phyloP scores from a whole-genome alignment of 176 grass and related monocot genomes.

The Zoysia japonica region DNA sequence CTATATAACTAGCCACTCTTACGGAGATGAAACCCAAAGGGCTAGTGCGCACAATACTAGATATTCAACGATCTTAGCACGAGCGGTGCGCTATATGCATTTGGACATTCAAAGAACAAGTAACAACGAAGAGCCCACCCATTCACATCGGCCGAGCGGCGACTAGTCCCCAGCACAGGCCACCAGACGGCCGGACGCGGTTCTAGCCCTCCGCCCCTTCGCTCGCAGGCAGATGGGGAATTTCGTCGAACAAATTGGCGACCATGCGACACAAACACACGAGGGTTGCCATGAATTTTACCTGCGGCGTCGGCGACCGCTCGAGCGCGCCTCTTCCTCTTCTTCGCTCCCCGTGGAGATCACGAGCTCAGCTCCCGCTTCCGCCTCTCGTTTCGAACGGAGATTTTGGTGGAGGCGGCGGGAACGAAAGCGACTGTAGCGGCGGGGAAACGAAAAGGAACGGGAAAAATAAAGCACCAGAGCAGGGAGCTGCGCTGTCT shows the following conservation, averaged over 20 bases:
- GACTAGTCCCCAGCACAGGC: not conserved
- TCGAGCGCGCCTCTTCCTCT: not conserved
- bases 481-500: not conserved
- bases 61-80: not conserved
- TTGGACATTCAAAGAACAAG: not conserved
- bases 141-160: not conserved
- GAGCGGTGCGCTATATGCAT: not conserved
- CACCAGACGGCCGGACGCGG: not conserved
- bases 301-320: slow-evolving; percentile 5
- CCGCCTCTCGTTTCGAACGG: slow-evolving; percentile 7
- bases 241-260: slow-evolving; percentile 4
- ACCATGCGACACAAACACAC: not conserved
- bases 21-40: not conserved
- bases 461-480: not conserved
- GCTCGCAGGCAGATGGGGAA: not conserved
- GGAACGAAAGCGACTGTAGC: not conserved
- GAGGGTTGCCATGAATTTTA: not conserved
- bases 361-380: not conserved
- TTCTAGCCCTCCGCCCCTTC: not conserved
- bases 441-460: not conserved
- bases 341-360: not conserved
- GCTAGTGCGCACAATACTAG: not conserved
- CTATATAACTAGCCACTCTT: not conserved
- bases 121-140: not conserved
- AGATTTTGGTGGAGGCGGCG: not conserved